Evolutionary conservation across 768 basidiomycete genomes (phyloP).

Genomic region (Rhodocollybia butyracea): DNA sequence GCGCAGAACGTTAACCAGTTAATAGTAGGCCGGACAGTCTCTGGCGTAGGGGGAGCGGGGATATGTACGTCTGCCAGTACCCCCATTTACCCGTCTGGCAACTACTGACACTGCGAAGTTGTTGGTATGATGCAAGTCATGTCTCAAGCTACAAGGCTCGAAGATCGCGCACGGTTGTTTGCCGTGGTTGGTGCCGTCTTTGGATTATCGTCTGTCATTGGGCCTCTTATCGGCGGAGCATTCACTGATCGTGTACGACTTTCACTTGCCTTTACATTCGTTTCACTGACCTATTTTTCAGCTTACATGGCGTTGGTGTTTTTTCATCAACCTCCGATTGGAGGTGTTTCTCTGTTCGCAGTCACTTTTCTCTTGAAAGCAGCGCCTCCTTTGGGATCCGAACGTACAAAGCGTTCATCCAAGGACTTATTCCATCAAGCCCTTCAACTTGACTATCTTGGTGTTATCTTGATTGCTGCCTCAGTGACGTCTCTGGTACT

Average conservation of each 20-base stretch:
- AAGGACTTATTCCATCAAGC: slow-evolving; percentile 12
- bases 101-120: not conserved
- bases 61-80: not conserved
- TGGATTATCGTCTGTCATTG: slow-evolving; percentile 14
- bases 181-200: slow-evolving; percentile 32
- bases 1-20: slow-evolving; percentile 20
- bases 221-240: slow-evolving; percentile 25
- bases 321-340: slow-evolving; percentile 16
- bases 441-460: slow-evolving; percentile 33
- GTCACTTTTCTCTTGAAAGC: slow-evolving; percentile 13
- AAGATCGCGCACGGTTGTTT: slow-evolving; percentile 29
- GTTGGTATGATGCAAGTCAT: slow-evolving; percentile 13
- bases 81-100: not conserved
- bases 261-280: not conserved
- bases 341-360: slow-evolving; percentile 12
- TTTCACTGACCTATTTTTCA: not conserved
- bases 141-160: slow-evolving; percentile 22
- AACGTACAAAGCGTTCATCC: slow-evolving; percentile 6
- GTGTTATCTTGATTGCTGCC: slow-evolving; percentile 30
- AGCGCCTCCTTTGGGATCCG: slow-evolving; percentile 13
- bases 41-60: slow-evolving; percentile 41
- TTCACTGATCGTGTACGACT: slow-evolving; percentile 20
- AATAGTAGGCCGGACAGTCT: slow-evolving; percentile 38
- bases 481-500: slow-evolving; percentile 34
- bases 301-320: slow-evolving; percentile 8